Evolutionary conservation across 2,329 filamentous ascomycete genomes (phyloP), one percentile per base, ranked within the genome.

Genomic region (Trichoderma gracile): DNA sequence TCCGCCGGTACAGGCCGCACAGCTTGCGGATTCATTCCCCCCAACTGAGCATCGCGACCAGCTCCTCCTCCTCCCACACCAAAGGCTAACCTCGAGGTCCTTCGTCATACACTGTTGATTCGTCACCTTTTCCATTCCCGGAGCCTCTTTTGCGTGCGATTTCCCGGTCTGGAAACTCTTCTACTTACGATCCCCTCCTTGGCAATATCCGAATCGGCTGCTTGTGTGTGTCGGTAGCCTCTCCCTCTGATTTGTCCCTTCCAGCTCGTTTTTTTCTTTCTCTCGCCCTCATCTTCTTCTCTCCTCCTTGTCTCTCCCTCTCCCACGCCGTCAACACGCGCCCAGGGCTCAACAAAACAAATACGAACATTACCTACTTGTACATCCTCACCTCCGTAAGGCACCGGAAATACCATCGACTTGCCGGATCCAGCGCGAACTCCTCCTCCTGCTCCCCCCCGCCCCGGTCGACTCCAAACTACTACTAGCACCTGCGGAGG

Each of bases 381-480:
- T 27, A 27, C 25, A 14, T 14, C 33, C 12, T 38, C 33, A 38
- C 33, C 33, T 38, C 33, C 33, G 33, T 38, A 38, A 30, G 12
- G 30, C 33, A 59, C 21, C 57, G 50, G 40, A 30, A 40, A 50
- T 38, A 38, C 33, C 46, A 17, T 27, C 57, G 46, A 52, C 33
- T 59, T 54, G 40, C 49, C 43, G 56, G 43, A 59, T 59, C 56
- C 14, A 52, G 58, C 6, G 38, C 60, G 43, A 47, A 43, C 43
- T 47, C 60, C 42, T 53, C 49, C 33, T 50, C 43, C 52, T 45
- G 42, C 42, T 53, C 59, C 23, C 59, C 25, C 52, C 52, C 50
- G 60, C 60, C n/a, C n/a, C 52, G 42, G 14, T 27, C 27, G 19
- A 21, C 49, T 43, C 6, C 42, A 4, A n/a, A n/a, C 55, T 47